A percentile compares a stretch with the other conserved stretches of the same genome.
Conservation (phyloP, 2,329 filamentous ascomycete genomes). For the Aspergillus neoniger region DNA sequence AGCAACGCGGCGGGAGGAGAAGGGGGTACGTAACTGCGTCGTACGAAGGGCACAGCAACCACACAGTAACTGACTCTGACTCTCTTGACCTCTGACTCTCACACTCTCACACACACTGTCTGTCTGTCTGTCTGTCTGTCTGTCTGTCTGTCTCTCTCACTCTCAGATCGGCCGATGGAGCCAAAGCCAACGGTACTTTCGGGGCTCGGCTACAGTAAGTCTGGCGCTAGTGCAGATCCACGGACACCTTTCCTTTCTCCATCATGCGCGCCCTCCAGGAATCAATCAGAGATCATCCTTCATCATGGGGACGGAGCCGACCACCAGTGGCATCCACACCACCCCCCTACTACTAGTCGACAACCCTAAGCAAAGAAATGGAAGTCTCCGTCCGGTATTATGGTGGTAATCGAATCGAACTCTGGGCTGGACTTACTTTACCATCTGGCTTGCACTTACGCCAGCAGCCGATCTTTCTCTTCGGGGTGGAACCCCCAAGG, state of each 20-base stretch:
- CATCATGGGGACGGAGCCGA: conserved; percentile 11
- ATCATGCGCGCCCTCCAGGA: conserved; percentile 14
- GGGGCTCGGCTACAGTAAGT: conserved; percentile 25
- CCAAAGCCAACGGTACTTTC: conserved; percentile 17
- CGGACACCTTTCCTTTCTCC: conserved; percentile 23
- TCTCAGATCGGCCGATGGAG: conserved; percentile 16
- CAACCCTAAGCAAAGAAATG: no score
- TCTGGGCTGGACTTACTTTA: no score
- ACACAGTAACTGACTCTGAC: no score
- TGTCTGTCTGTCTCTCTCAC: background rate
- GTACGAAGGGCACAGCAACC: conserved; percentile 8
- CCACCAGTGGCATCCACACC: no score
- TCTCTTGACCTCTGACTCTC: no score
- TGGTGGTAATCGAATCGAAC: conserved; percentile 10
- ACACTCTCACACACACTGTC: background rate
- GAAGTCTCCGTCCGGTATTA: conserved; percentile 8
- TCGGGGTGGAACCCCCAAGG: conserved; percentile 10
- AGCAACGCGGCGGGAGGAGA: background rate
- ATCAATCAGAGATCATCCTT: conserved; percentile 22
- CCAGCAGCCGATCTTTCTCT: conserved; percentile 16
- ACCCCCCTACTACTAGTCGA: no score
- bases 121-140: background rate
- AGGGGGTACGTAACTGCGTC: conserved; percentile 13
- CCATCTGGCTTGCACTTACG: background rate
- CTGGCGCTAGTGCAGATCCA: conserved; percentile 30